Conservation (phyloP, 2,329 filamentous ascomycete genomes). For the Hansfordia pulvinata region DNA sequence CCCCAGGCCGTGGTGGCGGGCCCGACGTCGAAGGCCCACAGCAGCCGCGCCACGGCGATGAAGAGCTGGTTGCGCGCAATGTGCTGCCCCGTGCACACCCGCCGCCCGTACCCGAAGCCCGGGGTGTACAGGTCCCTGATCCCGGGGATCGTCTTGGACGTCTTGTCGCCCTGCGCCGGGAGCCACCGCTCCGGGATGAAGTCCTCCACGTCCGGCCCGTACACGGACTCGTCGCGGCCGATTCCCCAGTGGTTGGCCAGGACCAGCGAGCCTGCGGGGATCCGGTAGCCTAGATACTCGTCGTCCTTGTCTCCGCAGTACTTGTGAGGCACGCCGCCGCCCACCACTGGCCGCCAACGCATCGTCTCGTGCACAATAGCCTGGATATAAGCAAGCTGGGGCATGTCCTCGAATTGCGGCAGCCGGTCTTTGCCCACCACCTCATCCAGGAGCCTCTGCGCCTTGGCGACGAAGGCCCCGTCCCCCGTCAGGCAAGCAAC, state of each 20-base stretch:
- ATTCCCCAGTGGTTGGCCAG: conserved; percentile 19
- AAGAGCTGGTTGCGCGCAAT: conserved; percentile 33
- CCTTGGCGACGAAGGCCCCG: conserved; percentile 13
- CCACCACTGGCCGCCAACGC: conserved; percentile 20
- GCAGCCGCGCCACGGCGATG: conserved; percentile 22
- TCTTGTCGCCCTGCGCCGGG: conserved; percentile 1
- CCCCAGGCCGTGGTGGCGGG: conserved; percentile 9
- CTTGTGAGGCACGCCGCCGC: conserved; percentile 14
- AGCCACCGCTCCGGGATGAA: conserved; percentile 2
- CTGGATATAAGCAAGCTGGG: conserved; percentile 19
- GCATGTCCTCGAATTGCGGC: conserved; percentile 16
- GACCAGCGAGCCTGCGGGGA: conserved; percentile 20
- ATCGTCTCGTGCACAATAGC: conserved; percentile 21
- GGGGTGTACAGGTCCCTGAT: conserved; percentile 16
- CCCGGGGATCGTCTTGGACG: neutral
- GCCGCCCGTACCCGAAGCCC: conserved; percentile 34
- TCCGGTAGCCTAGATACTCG: conserved; percentile 14
- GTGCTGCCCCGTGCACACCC: conserved; percentile 26
- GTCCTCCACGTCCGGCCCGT: conserved; percentile 1
- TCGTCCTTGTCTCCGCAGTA: conserved; percentile 13
- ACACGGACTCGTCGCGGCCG: conserved; percentile 5
- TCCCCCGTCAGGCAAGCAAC: too few species aligned
- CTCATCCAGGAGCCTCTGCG: conserved; percentile 19
- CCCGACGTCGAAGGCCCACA: conserved; percentile 33
- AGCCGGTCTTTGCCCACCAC: conserved; percentile 18